Conservation (phyloP, 306 rosid species). For the Pyrus pyrifolia region DNA sequence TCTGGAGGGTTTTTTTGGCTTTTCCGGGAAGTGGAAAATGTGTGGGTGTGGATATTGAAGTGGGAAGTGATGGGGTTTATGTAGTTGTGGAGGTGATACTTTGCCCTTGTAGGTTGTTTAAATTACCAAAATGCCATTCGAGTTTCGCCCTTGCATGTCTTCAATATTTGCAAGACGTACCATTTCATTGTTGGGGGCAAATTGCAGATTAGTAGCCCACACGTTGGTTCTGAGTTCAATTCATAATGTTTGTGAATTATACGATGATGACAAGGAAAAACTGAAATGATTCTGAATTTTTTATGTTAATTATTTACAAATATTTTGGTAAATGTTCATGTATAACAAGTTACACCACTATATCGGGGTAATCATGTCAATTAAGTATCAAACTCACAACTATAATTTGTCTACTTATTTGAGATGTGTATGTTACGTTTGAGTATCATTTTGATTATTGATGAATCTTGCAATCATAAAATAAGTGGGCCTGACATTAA, state of each 20-base stretch:
- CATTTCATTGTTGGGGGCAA: background rate
- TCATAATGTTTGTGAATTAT: fast-evolving
- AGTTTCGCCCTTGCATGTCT: background rate
- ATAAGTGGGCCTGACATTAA: too few relatives aligned
- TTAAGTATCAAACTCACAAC: too few relatives aligned
- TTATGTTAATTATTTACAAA: too few relatives aligned
- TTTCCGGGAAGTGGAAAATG: background rate
- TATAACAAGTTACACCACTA: too few relatives aligned
- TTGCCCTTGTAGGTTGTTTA: slow-evolving; percentile 26
- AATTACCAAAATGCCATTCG: slow-evolving; percentile 27
- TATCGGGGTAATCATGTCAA: too few relatives aligned
- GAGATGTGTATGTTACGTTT: too few relatives aligned
- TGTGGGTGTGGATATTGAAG: background rate
- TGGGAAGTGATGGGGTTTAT: slow-evolving; percentile 17
- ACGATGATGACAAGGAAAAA: fast-evolving
- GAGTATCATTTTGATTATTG: too few relatives aligned
- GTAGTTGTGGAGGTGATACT: slow-evolving; percentile 18
- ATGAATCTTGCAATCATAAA: too few relatives aligned
- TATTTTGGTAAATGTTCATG: too few relatives aligned
- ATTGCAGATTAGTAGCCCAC: too few relatives aligned
- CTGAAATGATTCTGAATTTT: fast-evolving
- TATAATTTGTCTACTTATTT: too few relatives aligned
- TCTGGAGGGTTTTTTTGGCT: background rate
- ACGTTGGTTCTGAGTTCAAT: fast-evolving
- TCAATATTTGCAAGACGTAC: slow-evolving; percentile 16